Conservation (phyloP, 139 green algal genomes). For the Chlamydomonas schloesseri region DNA sequence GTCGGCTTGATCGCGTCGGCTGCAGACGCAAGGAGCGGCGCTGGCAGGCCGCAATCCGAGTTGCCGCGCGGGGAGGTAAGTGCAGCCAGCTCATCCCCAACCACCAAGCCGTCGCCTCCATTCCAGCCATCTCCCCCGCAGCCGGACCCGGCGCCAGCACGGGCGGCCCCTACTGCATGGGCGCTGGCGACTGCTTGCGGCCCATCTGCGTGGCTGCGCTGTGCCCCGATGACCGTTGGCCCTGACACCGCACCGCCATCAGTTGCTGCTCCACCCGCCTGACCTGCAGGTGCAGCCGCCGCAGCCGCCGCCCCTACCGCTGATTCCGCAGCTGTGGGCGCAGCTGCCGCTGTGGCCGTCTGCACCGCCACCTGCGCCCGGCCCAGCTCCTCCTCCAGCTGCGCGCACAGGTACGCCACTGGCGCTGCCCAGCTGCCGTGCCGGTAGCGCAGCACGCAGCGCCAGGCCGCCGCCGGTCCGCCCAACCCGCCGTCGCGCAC, state of each 20-base stretch:
- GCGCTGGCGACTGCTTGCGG: too few relatives aligned
- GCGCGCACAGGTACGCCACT: constrained; percentile 10
- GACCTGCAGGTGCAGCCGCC: background rate
- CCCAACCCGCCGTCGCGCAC: background rate
- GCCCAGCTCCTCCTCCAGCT: constrained; percentile 12
- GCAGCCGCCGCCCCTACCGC: too few relatives aligned
- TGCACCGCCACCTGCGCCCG: constrained; percentile 5
- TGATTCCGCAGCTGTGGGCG: background rate
- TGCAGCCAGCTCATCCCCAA: too few relatives aligned
- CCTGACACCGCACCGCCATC: background rate
- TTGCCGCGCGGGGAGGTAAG: too few relatives aligned
- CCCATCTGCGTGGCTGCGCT: too few relatives aligned
- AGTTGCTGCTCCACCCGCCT: background rate
- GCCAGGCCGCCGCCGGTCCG: background rate
- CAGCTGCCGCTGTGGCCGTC: background rate
- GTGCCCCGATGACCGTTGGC: too few relatives aligned
- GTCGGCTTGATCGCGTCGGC: too few relatives aligned
- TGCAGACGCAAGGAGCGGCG: background rate
- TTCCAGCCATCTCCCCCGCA: too few relatives aligned
- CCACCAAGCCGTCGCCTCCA: too few relatives aligned
- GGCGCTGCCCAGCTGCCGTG: constrained; percentile 2
- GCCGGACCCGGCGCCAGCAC: too few relatives aligned
- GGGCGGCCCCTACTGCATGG: too few relatives aligned
- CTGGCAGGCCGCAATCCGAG: too few relatives aligned
- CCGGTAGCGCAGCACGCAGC: constrained; percentile 12